A percentile compares a stretch with the other conserved stretches of the same genome.
Evolutionary conservation across 1,284 basidiomycete species (phyloP).

Genomic region (Porogramme epimiltina): DNA sequence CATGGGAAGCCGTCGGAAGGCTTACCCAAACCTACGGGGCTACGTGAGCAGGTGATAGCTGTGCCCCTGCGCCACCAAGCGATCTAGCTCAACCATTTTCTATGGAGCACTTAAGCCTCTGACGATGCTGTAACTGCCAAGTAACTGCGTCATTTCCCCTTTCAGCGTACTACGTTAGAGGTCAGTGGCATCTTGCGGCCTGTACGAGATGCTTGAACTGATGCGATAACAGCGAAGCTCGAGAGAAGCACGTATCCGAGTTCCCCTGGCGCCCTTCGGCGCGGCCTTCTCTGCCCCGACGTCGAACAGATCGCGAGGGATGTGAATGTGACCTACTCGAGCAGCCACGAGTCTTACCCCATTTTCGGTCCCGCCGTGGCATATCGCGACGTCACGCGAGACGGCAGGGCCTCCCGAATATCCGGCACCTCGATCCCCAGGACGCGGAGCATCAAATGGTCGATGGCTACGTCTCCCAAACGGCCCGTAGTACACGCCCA

Average conservation of each 20-base stretch:
- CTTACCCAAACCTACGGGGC: not conserved
- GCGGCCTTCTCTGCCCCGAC: not conserved
- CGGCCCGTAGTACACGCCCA: no score
- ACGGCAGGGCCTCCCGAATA: not conserved
- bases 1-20: slow-evolving; percentile 21
- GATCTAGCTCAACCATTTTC: not conserved
- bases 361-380: slow-evolving; percentile 1
- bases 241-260: not conserved
- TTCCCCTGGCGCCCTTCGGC: not conserved
- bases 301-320: slow-evolving; percentile 3
- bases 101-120: not conserved
- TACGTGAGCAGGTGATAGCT: no score
- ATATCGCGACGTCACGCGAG: slow-evolving; percentile 8
- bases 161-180: not conserved
- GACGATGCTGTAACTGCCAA: not conserved
- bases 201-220: not conserved
- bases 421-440: slow-evolving; percentile 1
- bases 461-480: no score
- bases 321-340: not conserved
- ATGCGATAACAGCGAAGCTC: no score
- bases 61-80: not conserved
- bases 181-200: not conserved
- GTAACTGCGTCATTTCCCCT: slow-evolving; percentile 7
- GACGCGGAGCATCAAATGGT: not conserved
- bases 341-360: slow-evolving; percentile 3